Percentiles rank a stretch among this genome's conserved stretches.
Evolutionary conservation across 441 rosid genomes (phyloP).

Genomic region (Omphalea diandra): DNA sequence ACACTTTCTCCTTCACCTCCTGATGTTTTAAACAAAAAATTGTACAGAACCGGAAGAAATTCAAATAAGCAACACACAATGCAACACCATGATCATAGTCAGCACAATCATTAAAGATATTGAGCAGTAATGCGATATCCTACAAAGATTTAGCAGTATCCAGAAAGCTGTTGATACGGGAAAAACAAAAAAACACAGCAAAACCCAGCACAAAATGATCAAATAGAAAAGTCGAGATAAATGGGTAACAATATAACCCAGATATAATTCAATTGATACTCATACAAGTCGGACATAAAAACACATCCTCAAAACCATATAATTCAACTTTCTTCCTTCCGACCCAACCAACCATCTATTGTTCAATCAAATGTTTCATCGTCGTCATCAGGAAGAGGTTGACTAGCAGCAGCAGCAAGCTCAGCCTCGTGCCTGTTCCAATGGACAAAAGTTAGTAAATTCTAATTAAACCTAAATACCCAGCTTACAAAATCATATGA

Average conservation of each 20-base stretch:
- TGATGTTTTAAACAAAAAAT: too few relatives aligned
- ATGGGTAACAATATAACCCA: conserved; percentile 17
- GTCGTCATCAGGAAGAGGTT: conserved; percentile 70
- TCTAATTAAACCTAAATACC: too few relatives aligned
- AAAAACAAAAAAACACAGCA: conserved; percentile 16
- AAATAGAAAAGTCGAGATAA: conserved; percentile 13
- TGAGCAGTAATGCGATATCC: too few relatives aligned
- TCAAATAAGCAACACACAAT: too few relatives aligned
- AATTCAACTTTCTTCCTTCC: conserved; percentile 13
- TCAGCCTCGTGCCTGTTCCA: conserved; percentile 75
- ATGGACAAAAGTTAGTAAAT: too few relatives aligned
- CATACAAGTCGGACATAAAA: conserved; percentile 20
- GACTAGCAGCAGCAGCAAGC: conserved; percentile 62
- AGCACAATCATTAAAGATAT: too few relatives aligned
- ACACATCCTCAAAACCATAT: conserved; percentile 30
- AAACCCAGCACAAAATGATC: conserved; percentile 12
- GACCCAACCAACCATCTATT: background rate
- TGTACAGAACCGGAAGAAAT: too few relatives aligned
- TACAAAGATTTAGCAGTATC: background rate
- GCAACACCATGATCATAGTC: too few relatives aligned
- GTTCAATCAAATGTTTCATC: conserved; percentile 64
- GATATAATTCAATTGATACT: conserved; percentile 20
- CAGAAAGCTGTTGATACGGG: conserved; percentile 5
- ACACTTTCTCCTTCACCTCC: too few relatives aligned
- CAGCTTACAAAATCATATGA: too few relatives aligned